A percentile compares a stretch with the other conserved stretches of the same genome.
phyloP scores from a whole-genome alignment of 305 asterid species.

The Fraxinus sp. region DNA sequence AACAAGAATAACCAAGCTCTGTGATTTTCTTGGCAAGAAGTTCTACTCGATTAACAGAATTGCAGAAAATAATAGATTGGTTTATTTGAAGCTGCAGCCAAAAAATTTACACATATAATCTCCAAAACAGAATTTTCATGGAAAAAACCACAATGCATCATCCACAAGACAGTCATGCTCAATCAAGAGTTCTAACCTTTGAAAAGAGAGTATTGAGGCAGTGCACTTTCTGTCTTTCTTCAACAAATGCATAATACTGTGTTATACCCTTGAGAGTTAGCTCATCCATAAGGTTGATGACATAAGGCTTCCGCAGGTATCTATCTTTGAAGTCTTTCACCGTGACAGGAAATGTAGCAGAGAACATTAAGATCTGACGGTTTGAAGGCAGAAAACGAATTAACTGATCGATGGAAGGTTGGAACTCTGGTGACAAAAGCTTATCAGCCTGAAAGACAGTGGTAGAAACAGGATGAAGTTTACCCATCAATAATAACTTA shows the following conservation, averaged over 20 bases:
- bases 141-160: neutral
- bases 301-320: slow-evolving; percentile 69
- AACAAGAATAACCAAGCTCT: slow-evolving; percentile 95
- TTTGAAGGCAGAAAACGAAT: slow-evolving; percentile 58
- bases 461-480: slow-evolving; percentile 18
- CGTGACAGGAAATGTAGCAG: slow-evolving; percentile 92
- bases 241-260: slow-evolving; percentile 91
- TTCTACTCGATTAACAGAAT: slow-evolving; percentile 94
- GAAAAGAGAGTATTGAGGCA: slow-evolving; percentile 95
- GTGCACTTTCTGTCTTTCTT: slow-evolving; percentile 95
- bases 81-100: slow-evolving; percentile 85
- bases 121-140: neutral
- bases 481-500: slow-evolving; percentile 15
- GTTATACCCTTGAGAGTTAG: slow-evolving; percentile 97
- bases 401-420: slow-evolving; percentile 83
- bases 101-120: slow-evolving; percentile 16
- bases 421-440: slow-evolving; percentile 94
- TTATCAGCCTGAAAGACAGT: slow-evolving; percentile 79
- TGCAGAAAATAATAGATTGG: slow-evolving; percentile 95
- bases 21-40: slow-evolving; percentile 96
- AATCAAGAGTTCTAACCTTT: slow-evolving; percentile 48
- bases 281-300: slow-evolving; percentile 94
- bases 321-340: slow-evolving; percentile 89
- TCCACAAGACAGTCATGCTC: neutral
- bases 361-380: slow-evolving; percentile 92